phyloP scores from a whole-genome alignment of 805 yeast species.

The Yamadazyma nakazawae region DNA sequence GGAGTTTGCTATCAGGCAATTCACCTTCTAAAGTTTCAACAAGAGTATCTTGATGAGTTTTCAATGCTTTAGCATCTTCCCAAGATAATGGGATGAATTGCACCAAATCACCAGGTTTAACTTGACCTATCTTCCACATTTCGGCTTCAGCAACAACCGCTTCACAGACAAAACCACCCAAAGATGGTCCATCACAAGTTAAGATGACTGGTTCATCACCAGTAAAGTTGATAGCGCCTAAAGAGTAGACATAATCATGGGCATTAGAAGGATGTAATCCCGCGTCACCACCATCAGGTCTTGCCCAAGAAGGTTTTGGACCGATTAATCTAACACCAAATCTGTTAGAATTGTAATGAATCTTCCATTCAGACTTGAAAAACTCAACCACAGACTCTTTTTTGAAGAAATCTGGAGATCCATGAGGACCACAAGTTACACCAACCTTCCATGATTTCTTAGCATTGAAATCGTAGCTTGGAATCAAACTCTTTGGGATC shows the following conservation, averaged over 20 bases:
- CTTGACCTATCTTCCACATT: constrained; percentile 98
- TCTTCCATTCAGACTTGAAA: constrained; percentile 81
- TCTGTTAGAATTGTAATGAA: constrained; percentile 94
- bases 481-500: constrained; percentile 56
- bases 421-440: constrained; percentile 97
- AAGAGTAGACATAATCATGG: constrained; percentile 93
- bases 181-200: constrained; percentile 96
- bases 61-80: constrained; percentile 64
- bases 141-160: constrained; percentile 95
- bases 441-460: constrained; percentile 75
- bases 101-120: constrained; percentile 87
- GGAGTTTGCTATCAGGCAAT: constrained; percentile 28
- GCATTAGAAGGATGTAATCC: constrained; percentile 99
- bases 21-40: constrained; percentile 46
- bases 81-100: constrained; percentile 75
- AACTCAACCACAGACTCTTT: constrained; percentile 71
- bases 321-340: constrained; percentile 94
- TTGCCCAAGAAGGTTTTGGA: constrained; percentile 96
- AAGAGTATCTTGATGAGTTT: constrained; percentile 54
- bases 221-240: constrained; percentile 96
- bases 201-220: constrained; percentile 98
- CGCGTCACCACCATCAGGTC: constrained; percentile 95
- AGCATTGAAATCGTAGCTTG: constrained; percentile 39
- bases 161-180: constrained; percentile 96
- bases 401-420: constrained; percentile 91